Evolutionary conservation across 768 basidiomycete genomes (phyloP).

Genomic region (Infundibulicybe gibba): DNA sequence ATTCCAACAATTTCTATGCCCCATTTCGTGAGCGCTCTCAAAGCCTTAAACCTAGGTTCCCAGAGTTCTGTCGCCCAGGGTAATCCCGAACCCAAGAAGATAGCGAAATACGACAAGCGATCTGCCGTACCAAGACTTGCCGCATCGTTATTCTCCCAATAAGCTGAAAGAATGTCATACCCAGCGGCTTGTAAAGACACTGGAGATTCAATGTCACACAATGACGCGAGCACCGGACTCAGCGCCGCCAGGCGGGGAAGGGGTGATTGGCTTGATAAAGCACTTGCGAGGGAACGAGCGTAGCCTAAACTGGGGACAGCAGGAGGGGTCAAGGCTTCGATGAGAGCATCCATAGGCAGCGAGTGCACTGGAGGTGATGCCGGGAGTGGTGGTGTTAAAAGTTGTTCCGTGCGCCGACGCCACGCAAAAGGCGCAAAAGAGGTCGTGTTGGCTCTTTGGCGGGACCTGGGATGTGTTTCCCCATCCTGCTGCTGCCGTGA

Average conservation of each 20-base stretch:
- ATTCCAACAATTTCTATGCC: constrained; percentile 63
- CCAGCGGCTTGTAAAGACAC: constrained; percentile 60
- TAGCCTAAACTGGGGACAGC: constrained; percentile 63
- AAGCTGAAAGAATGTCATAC: constrained; percentile 68
- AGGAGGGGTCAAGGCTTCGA: constrained; percentile 46
- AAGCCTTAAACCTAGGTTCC: constrained; percentile 66
- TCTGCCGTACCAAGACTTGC: constrained; percentile 49
- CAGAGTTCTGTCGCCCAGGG: constrained; percentile 68
- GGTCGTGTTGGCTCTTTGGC: constrained; percentile 30
- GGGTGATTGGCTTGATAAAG: constrained; percentile 49
- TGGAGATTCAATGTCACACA: constrained; percentile 56
- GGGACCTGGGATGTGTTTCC: constrained; percentile 18
- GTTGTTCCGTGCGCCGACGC: constrained; percentile 20
- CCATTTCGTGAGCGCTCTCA: constrained; percentile 58
- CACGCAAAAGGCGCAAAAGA: constrained; percentile 26
- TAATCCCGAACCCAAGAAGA: constrained; percentile 45
- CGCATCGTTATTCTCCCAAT: constrained; percentile 58
- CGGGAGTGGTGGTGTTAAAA: constrained; percentile 4
- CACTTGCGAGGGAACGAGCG: constrained; percentile 55
- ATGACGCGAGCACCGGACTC: constrained; percentile 54
- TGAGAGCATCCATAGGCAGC: constrained; percentile 34
- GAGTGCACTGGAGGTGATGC: constrained; percentile 19
- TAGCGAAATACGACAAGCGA: constrained; percentile 57
- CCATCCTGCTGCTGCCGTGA: constrained; percentile 22
- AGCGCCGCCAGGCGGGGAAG: constrained; percentile 50